Evolutionary conservation across 2,329 filamentous ascomycete genomes (phyloP).

Genomic region (Sporothrix inflata): DNA sequence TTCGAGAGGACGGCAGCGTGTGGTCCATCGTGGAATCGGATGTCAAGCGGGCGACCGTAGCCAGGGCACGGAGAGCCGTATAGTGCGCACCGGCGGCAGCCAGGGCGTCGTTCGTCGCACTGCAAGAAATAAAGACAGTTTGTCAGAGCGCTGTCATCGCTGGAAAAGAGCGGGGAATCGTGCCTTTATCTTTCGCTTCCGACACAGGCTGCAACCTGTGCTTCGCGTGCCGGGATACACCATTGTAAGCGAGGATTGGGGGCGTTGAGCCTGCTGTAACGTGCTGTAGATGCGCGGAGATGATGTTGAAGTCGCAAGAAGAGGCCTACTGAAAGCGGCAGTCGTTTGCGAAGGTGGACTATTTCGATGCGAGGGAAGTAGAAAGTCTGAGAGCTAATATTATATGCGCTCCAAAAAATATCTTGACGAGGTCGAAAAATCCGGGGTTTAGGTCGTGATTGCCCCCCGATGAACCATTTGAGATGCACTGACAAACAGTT

Average conservation of each 20-base stretch:
- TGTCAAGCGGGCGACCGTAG: slow-evolving; percentile 12
- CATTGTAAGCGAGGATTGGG: neutral
- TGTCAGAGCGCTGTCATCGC: neutral
- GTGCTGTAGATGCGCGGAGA: neutral
- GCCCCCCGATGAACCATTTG: neutral
- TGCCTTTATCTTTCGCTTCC: slow-evolving; percentile 18
- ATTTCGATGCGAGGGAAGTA: neutral
- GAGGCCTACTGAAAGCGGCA: neutral
- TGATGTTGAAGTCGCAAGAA: neutral
- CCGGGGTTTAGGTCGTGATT: neutral
- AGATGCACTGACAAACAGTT: neutral
- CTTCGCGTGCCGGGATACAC: slow-evolving; percentile 13
- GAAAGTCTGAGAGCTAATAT: neutral
- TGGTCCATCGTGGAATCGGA: slow-evolving; percentile 10
- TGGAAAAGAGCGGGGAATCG: neutral
- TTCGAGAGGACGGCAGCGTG: neutral
- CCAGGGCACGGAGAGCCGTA: neutral
- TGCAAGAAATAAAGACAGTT: neutral
- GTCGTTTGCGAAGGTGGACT: slow-evolving; percentile 6
- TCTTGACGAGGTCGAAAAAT: neutral
- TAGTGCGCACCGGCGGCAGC: neutral
- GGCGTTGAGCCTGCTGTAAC: neutral
- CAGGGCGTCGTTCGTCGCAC: slow-evolving; percentile 11
- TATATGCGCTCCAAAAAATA: neutral
- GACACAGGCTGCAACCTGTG: slow-evolving; percentile 10